phyloP scores from a whole-genome alignment of 805 yeast genomes.

The Metschnikowia reukaufii region DNA sequence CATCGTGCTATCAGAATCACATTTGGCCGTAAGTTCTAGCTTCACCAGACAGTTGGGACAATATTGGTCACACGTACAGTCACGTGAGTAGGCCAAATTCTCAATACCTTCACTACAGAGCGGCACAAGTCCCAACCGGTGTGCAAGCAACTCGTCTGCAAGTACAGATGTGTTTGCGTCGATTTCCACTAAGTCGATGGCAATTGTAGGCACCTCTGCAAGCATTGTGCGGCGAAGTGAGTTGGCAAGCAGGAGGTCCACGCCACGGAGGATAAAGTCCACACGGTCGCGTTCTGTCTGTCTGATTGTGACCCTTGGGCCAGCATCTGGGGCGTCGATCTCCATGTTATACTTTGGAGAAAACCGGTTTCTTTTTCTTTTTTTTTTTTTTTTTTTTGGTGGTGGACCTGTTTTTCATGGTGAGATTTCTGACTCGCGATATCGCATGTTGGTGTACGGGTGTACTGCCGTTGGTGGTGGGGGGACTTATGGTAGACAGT shows the following conservation, averaged over 20 bases:
- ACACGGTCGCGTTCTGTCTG: constrained; percentile 83
- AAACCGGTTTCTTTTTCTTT: no score
- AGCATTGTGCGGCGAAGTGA: constrained; percentile 88
- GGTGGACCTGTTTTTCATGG: neutral
- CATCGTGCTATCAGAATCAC: constrained; percentile 85
- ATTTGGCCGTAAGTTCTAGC: constrained; percentile 79
- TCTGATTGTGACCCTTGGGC: constrained; percentile 84
- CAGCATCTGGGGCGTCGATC: constrained; percentile 41
- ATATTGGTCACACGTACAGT: constrained; percentile 97
- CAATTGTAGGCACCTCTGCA: constrained; percentile 95
- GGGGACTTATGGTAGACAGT: no score
- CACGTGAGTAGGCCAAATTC: constrained; percentile 81
- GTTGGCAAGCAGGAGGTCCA: constrained; percentile 89
- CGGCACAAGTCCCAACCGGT: constrained; percentile 91
- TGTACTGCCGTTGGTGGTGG: neutral
- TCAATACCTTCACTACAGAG: constrained; percentile 82
- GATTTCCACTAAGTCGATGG: constrained; percentile 93
- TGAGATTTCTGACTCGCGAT: neutral
- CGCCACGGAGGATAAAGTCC: constrained; percentile 83
- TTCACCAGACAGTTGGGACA: constrained; percentile 94
- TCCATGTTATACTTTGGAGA: constrained; percentile 23
- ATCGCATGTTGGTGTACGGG: neutral
- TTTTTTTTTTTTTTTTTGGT: neutral
- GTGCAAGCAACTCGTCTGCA: constrained; percentile 96
- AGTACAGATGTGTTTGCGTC: constrained; percentile 90